These are phyloP conservation scores for Penicillium sp. DNA, from an alignment of 2,329 filamentous ascomycete species.

Conservation along the genomic window DNA sequence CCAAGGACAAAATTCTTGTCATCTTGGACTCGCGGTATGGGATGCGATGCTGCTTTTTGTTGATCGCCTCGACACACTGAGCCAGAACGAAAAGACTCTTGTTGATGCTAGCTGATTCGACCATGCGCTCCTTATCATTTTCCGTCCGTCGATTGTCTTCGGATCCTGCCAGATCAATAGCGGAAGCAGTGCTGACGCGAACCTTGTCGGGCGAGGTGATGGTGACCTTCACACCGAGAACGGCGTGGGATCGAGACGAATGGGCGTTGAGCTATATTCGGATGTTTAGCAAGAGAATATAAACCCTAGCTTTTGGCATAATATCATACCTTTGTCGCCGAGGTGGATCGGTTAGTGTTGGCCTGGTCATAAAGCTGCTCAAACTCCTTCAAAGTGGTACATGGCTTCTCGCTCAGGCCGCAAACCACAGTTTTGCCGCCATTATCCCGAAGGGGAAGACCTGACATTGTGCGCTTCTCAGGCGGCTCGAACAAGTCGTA, in stretches of 20 bases:
- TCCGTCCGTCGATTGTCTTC: slow-evolving; percentile 94
- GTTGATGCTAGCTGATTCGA: slow-evolving; percentile 97
- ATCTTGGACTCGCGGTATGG: slow-evolving; percentile 96
- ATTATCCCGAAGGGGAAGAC: slow-evolving; percentile 80
- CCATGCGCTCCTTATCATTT: slow-evolving; percentile 84
- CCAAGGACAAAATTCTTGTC: slow-evolving; percentile 88
- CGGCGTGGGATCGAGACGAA: slow-evolving; percentile 85
- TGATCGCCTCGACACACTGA: slow-evolving; percentile 94
- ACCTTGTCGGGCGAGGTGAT: slow-evolving; percentile 69
- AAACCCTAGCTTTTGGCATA: slow-evolving; percentile 4
- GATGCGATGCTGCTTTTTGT: slow-evolving; percentile 70
- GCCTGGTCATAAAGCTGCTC: slow-evolving; percentile 87
- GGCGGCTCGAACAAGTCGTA: slow-evolving; percentile 85
- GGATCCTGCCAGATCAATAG: slow-evolving; percentile 91
- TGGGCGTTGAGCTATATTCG: slow-evolving; percentile 71
- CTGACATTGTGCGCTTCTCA: slow-evolving; percentile 79
- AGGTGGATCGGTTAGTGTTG: slow-evolving; percentile 86
- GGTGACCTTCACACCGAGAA: slow-evolving; percentile 84
- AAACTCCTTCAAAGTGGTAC: slow-evolving; percentile 84
- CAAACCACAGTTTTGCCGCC: slow-evolving; percentile 84
- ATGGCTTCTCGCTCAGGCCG: slow-evolving; percentile 78
- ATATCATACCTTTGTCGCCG: slow-evolving; percentile 68
- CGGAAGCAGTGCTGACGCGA: slow-evolving; percentile 79
- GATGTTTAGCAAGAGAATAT: slow-evolving; percentile 19
- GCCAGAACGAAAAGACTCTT: slow-evolving; percentile 93